Conservation (phyloP, 192 early-diverging fungal genomes). For the Backusella sp. region DNA sequence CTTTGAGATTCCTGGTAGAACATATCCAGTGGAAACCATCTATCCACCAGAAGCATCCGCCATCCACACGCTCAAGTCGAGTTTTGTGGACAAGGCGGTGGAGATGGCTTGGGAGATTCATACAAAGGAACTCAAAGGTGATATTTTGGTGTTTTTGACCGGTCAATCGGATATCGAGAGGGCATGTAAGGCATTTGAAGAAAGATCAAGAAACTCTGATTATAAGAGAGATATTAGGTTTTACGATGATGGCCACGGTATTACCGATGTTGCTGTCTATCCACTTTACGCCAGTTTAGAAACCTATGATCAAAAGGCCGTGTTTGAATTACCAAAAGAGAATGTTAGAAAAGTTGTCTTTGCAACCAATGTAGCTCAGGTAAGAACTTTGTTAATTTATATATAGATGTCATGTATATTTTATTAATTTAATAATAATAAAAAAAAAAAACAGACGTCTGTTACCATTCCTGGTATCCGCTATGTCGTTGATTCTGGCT, state of each 20-base stretch:
- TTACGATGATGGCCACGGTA: conserved; percentile 34
- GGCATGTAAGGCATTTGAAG: conserved; percentile 59
- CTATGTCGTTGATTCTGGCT: conserved; percentile 94
- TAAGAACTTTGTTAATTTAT: conserved; percentile 23
- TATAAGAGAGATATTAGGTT: conserved; percentile 50
- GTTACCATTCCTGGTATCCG: conserved; percentile 90
- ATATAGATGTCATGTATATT: not conserved
- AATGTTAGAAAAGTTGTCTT: conserved; percentile 88
- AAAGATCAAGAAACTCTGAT: conserved; percentile 43
- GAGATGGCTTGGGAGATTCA: conserved; percentile 79
- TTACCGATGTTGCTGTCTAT: conserved; percentile 46
- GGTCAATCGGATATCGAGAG: conserved; percentile 96
- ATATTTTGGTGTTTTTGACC: conserved; percentile 93
- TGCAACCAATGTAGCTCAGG: conserved; percentile 94
- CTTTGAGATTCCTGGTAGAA: conserved; percentile 75
- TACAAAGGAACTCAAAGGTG: conserved; percentile 78
- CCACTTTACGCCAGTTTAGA: conserved; percentile 79
- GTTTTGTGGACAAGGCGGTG: conserved; percentile 70
- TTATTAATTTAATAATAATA: not conserved
- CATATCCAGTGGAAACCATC: conserved; percentile 49
- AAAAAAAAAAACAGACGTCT: conserved; percentile 76
- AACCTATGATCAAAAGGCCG: conserved; percentile 79
- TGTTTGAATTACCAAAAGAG: conserved; percentile 79
- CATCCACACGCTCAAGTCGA: conserved; percentile 62
- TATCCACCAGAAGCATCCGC: conserved; percentile 50